phyloP scores from a whole-genome alignment of 805 yeast genomes.

The Yamadazyma ubonensis region DNA sequence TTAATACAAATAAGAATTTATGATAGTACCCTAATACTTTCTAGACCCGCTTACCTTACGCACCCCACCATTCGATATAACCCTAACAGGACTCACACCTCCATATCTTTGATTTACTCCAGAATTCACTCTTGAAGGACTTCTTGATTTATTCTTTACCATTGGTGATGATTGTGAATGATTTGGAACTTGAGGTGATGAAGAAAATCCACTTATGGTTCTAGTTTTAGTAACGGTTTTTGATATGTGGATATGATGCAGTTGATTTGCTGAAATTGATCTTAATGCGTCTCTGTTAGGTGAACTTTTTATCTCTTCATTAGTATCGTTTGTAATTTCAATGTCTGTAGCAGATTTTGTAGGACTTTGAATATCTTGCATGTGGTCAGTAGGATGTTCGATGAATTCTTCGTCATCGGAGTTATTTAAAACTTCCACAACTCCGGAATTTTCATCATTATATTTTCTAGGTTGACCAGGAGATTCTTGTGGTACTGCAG shows the following conservation, averaged over 20 bases:
- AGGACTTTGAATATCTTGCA: conserved; percentile 18
- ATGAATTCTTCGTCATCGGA: conserved; percentile 41
- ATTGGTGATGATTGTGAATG: conserved; percentile 14
- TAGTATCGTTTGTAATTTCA: conserved; percentile 8
- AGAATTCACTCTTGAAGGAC: conserved; percentile 20
- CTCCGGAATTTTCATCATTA: conserved; percentile 29
- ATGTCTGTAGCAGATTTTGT: conserved; percentile 10
- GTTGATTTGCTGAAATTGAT: conserved; percentile 34
- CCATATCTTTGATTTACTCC: conserved; percentile 15
- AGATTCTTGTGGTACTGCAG: conserved; percentile 85
- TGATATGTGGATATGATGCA: conserved; percentile 26
- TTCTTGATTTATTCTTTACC: conserved; percentile 16
- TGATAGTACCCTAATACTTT: conserved; percentile 8
- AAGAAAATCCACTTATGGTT: conserved; percentile 15
- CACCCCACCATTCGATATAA: conserved; percentile 23
- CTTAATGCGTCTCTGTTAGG: conserved; percentile 41
- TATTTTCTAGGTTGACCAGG: conserved; percentile 96
- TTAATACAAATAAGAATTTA: conserved; percentile 9
- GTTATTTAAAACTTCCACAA: conserved; percentile 40
- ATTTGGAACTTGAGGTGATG: conserved; percentile 13
- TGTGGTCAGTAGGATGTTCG: conserved; percentile 12
- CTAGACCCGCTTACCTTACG: conserved; percentile 26
- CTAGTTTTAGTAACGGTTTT: conserved; percentile 17
- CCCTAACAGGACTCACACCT: conserved; percentile 18
- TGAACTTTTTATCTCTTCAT: conserved; percentile 11